Evolutionary conservation across 371 early-diverging fungal species (phyloP), one percentile per base, ranked within the genome.

Genomic region (Blakeslea trispora): DNA sequence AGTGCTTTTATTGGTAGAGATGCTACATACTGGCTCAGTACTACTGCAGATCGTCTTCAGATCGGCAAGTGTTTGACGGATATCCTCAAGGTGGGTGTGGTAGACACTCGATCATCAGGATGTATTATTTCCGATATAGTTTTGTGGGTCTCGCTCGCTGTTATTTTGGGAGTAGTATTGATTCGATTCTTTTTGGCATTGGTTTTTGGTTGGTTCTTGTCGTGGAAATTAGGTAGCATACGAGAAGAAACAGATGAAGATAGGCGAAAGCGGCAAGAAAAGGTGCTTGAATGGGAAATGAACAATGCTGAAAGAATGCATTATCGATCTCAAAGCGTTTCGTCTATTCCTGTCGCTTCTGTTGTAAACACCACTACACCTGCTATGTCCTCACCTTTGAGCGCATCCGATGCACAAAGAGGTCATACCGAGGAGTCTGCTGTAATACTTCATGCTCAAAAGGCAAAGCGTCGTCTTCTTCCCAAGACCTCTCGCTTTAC

Each of bases 141-240:
- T 10, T 73, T 91, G 3, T 91, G 85, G 65, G 81, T 88, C 7
- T 90, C 91, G 9, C 71, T 93, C 19, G 81, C 87, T 21, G 86
- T 92, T 44, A 91, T 92, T 56, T 61, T 92, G 19, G 85, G 89
- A 34, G 88, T 89, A 0, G 91, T 93, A 18, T 50, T 91, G 64
- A 84, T 84, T 63, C 91, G 89, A 59, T 94, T 94, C 71, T 71
- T 90, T 40, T 71, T 94, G 77, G 92, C 94, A 0, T 63, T 92
- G 19, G 76, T 89, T 35, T 93, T 93, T 79, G 89, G 87, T 11
- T 93, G 92, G 92, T 81, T 86, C 39, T 69, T 91, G 43, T 83
- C 86, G 4, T 85, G 85, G 75, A 75, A 87, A 31, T 68, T 91
- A 55, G 94, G 89, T 32, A 86, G 77, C 32, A 84, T 91, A 39